Conservation (phyloP, 495 filamentous ascomycete species). For the Staphylotrichum tortipilum region DNA sequence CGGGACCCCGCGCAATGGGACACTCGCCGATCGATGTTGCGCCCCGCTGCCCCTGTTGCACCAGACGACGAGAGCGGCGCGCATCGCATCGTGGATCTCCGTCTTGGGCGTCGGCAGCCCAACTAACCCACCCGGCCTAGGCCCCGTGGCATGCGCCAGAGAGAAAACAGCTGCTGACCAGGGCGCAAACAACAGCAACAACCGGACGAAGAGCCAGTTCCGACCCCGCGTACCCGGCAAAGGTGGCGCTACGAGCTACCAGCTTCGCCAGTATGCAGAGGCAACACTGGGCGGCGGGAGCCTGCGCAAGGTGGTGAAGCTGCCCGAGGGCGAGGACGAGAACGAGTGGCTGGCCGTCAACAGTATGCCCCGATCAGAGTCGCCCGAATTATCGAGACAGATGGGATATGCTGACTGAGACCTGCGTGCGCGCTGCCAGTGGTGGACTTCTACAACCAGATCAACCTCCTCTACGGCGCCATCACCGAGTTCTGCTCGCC, state of each 20-base stretch:
- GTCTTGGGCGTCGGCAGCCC: background rate
- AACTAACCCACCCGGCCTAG: slow-evolving; percentile 3
- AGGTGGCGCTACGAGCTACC: slow-evolving; percentile 83
- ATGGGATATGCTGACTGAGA: slow-evolving; percentile 13
- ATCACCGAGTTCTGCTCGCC: slow-evolving; percentile 99
- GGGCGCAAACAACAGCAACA: slow-evolving; percentile 52
- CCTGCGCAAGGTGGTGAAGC: slow-evolving; percentile 88
- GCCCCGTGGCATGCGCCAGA: slow-evolving; percentile 17
- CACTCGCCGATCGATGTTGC: slow-evolving; percentile 4
- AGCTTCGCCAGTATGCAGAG: slow-evolving; percentile 94
- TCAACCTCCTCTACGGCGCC: slow-evolving; percentile 95
- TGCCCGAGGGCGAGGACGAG: slow-evolving; percentile 93
- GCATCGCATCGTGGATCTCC: slow-evolving; percentile 1
- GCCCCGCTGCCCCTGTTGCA: background rate
- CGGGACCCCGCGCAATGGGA: background rate
- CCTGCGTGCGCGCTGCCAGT: no score
- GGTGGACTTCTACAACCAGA: slow-evolving; percentile 99
- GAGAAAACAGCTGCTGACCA: slow-evolving; percentile 23
- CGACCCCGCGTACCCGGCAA: slow-evolving; percentile 80
- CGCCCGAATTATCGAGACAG: no score
- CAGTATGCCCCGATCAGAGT: slow-evolving; percentile 47
- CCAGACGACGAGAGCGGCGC: no score
- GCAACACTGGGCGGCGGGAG: slow-evolving; percentile 92
- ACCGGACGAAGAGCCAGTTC: slow-evolving; percentile 82
- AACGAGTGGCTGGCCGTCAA: slow-evolving; percentile 98